A percentile compares a stretch with the other conserved stretches of the same genome.
Evolutionary conservation across 306 rosid genomes (phyloP).

Genomic region (Glycine latifolia): DNA sequence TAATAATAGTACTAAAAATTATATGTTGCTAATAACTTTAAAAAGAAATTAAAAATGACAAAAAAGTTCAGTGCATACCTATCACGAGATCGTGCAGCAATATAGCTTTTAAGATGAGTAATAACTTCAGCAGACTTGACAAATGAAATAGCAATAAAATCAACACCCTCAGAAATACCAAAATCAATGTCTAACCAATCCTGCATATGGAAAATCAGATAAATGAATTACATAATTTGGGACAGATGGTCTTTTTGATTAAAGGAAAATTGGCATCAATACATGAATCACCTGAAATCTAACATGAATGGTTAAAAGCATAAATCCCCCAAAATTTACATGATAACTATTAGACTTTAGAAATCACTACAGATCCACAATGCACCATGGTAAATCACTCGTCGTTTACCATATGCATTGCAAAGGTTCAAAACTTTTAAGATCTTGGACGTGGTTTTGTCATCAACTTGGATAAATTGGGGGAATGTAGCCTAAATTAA

Average conservation of each 20-base stretch:
- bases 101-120: slow-evolving; percentile 95
- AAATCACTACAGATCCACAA: slow-evolving; percentile 12
- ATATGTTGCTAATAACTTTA: background rate
- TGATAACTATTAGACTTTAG: background rate
- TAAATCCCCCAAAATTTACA: slow-evolving; percentile 17
- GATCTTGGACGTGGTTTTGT: slow-evolving; percentile 11
- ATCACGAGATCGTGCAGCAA: slow-evolving; percentile 90
- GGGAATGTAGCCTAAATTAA: background rate
- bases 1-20: slow-evolving; percentile 13
- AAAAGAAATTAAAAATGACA: background rate
- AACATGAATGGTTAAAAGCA: slow-evolving; percentile 19
- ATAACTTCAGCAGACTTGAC: slow-evolving; percentile 99
- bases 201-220: slow-evolving; percentile 60
- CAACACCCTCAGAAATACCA: slow-evolving; percentile 96
- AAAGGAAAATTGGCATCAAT: slow-evolving; percentile 29
- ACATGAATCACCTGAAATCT: slow-evolving; percentile 12
- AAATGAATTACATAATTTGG: slow-evolving; percentile 16
- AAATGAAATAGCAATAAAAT: slow-evolving; percentile 94
- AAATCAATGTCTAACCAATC: slow-evolving; percentile 99
- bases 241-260: slow-evolving; percentile 13
- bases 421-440: background rate
- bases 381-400: slow-evolving; percentile 32
- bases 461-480: slow-evolving; percentile 17
- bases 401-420: slow-evolving; percentile 20
- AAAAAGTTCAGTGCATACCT: slow-evolving; percentile 55